These are phyloP conservation scores for Fusarium incarnatum DNA, from an alignment of 2,329 filamentous ascomycete genomes.

Conservation along the genomic window DNA sequence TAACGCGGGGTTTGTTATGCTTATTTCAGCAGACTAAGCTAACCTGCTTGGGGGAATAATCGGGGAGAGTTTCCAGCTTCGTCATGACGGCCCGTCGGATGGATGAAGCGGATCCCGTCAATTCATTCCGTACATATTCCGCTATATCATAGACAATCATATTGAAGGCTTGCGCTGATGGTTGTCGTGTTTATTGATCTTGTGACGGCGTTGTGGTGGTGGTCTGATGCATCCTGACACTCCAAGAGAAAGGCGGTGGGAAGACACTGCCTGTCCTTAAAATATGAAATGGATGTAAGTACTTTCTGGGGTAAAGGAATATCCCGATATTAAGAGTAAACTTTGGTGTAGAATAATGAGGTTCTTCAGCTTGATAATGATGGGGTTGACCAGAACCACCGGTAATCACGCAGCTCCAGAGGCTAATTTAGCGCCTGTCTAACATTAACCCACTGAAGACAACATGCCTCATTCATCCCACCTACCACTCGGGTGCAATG, in stretches of 20 bases:
- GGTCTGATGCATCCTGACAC: not conserved
- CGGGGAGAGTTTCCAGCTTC: not conserved
- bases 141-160: accelerated
- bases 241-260: not conserved
- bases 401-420: not conserved
- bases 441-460: not conserved
- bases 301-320: accelerated
- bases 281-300: not conserved
- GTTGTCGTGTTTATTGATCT: not conserved
- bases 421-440: not conserved
- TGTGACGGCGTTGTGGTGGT: not conserved
- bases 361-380: not conserved
- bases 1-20: slow-evolving; percentile 1
- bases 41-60: slow-evolving; percentile 2
- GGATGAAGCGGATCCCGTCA: not conserved
- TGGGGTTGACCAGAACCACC: not conserved
- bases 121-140: not conserved
- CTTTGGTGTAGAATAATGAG: not conserved
- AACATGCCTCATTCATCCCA: not conserved
- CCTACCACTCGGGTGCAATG: not conserved
- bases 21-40: not conserved
- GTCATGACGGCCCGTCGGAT: not conserved
- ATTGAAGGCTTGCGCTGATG: not conserved
- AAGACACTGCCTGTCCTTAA: not conserved
- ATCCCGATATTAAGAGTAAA: not conserved